Base-by-base conservation (phyloP, 768 basidiomycete genomes). In the Auriscalpium microsporum region DNA sequence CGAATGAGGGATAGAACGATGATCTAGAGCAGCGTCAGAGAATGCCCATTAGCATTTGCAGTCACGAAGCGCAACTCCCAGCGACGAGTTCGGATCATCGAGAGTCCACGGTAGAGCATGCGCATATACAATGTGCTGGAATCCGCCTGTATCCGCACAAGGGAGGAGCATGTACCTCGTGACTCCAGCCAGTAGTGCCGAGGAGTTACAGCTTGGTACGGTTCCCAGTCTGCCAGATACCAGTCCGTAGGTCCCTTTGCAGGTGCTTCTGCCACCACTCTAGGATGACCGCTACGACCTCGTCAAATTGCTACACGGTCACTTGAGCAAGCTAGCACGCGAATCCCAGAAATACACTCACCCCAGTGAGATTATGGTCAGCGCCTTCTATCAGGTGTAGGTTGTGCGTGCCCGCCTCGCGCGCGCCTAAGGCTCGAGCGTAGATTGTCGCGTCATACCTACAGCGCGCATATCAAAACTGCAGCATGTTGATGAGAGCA, bases 361-460 rank as follows among this genome's bases (percentile, higher is more conserved):
- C 78, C 21, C 83, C 81, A 21, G 80, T 82, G 62, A 84, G 86
- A 68, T 90, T 91, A 64, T 91, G 90, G 70, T 90, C 87, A 8
- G 84, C 86, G 45, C 77, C 78, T 66, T 91, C 90, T 40, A 89
- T 70, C 23, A 86, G 71, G 64, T 84, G 78, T 23, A 91, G 71
- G 16, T 74, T 83, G 65, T 90, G 86, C 8, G 86, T 87, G 48
- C 87, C 90, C 19, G 83, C 79, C 13, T 62, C 62, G 54, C 86
- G 76, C 35, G 68, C 63, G 34, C 82, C 77, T 47, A 87, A 73
- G 1, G 79, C 80, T 14, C 78, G 73, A 1, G 84, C 78, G 55
- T 88, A 90, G 44, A 90, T 83, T 58, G 83, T 54, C 0, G 82
- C 86, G 64, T 91, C 88, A 64, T 82, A 86, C 46, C 87, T 90